A percentile compares a stretch with the other conserved stretches of the same genome.
Conservation (phyloP, 495 filamentous ascomycete genomes). For the Aspergillus mulundensis region DNA sequence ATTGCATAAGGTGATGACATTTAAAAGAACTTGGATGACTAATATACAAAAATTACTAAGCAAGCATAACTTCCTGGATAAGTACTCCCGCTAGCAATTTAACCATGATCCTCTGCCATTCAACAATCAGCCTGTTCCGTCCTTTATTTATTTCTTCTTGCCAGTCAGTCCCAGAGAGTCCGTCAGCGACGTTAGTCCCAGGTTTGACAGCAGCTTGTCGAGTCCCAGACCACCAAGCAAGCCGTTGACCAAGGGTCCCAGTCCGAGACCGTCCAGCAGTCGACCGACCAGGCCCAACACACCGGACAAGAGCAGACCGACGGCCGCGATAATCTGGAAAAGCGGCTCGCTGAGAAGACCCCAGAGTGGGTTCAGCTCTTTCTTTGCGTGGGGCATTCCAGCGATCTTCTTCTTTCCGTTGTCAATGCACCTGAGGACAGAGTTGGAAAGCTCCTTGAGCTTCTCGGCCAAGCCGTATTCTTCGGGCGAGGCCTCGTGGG, state of each 20-base stretch:
- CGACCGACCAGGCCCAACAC: constrained; percentile 79
- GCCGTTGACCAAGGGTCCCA: constrained; percentile 75
- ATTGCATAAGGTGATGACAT: no score
- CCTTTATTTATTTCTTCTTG: constrained; percentile 18
- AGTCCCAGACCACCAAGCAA: constrained; percentile 77
- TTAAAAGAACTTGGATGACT: no score
- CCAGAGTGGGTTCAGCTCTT: constrained; percentile 87
- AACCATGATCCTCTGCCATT: no score
- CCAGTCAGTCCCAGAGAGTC: constrained; percentile 48
- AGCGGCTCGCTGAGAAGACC: constrained; percentile 75
- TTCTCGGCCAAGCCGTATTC: constrained; percentile 81
- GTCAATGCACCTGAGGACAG: constrained; percentile 72
- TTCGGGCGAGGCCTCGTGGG: constrained; percentile 80
- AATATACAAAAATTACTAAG: background rate
- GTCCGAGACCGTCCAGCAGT: constrained; percentile 76
- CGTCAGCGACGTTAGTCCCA: constrained; percentile 63
- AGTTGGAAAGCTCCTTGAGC: constrained; percentile 69
- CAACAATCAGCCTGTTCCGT: no score
- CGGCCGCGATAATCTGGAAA: constrained; percentile 89
- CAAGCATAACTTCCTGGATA: background rate
- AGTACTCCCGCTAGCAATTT: no score
- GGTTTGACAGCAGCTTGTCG: constrained; percentile 66
- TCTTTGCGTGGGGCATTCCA: constrained; percentile 92
- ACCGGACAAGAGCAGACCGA: constrained; percentile 77
- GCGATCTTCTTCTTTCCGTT: constrained; percentile 79